Percentiles rank a stretch among this genome's conserved stretches.
phyloP scores from a whole-genome alignment of 331 rosid species.

The Quercus lobata region DNA sequence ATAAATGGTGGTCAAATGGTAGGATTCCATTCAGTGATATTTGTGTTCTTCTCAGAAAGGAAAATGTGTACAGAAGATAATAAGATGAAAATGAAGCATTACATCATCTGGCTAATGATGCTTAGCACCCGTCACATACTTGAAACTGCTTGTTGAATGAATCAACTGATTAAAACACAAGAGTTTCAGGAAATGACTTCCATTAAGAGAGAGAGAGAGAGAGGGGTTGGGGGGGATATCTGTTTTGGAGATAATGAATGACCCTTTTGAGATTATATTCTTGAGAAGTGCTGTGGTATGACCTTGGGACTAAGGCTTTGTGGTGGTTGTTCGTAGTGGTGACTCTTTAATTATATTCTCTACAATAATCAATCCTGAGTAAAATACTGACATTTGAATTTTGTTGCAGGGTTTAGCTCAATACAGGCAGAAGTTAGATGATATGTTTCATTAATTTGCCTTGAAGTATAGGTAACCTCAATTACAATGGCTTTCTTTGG shows the following conservation, averaged over 20 bases:
- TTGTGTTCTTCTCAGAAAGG: not conserved
- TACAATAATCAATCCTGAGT: not conserved
- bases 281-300: not conserved
- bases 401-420: slow-evolving; percentile 73
- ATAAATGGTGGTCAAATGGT: not conserved
- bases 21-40: not conserved
- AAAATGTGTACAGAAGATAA: not conserved
- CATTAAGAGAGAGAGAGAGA: too few relatives aligned
- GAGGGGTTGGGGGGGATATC: not conserved
- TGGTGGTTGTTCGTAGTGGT: too few relatives aligned
- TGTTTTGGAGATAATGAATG: not conserved
- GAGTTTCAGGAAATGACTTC: not conserved
- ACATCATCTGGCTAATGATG: not conserved
- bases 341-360: not conserved
- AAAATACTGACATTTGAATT: slow-evolving; percentile 3
- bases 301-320: not conserved
- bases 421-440: slow-evolving; percentile 82
- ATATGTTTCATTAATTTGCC: slow-evolving; percentile 37
- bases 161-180: not conserved
- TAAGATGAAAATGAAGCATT: not conserved
- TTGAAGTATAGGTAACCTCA: slow-evolving; percentile 17
- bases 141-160: not conserved
- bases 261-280: not conserved
- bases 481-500: not conserved
- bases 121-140: not conserved